Conservation (phyloP, 495 filamentous ascomycete genomes). For the Xylaria palmicola region DNA sequence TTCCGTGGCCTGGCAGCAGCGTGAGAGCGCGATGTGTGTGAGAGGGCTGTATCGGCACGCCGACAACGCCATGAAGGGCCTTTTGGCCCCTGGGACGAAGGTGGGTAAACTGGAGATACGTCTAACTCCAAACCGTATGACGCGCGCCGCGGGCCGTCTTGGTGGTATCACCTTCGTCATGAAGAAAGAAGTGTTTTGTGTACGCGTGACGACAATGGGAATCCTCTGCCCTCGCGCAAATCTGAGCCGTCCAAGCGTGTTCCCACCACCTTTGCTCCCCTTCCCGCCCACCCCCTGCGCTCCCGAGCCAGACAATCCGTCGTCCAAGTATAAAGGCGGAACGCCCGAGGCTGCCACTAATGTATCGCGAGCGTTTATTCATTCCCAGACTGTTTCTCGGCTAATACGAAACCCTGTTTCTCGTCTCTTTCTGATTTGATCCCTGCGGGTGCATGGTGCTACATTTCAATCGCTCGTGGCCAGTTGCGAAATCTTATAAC, state of each 20-base stretch:
- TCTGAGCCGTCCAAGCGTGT: background rate
- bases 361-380: background rate
- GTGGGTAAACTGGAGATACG: background rate
- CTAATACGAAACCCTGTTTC: background rate
- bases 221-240: background rate
- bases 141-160: background rate
- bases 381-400: background rate
- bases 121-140: conserved; percentile 7
- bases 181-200: background rate
- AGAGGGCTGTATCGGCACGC: background rate
- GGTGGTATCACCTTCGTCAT: background rate
- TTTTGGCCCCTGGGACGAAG: background rate
- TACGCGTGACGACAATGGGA: conserved; percentile 10
- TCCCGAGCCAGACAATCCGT: background rate
- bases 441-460: background rate
- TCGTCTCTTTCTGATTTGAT: background rate
- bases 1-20: background rate
- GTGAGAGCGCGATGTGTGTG: background rate
- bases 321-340: conserved; percentile 4
- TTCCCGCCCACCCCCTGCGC: background rate
- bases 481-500: background rate
- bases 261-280: background rate
- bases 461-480: background rate
- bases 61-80: background rate
- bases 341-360: background rate